phyloP scores from a whole-genome alignment of 2,329 filamentous ascomycete genomes.

The Ophiostoma pallidulum region DNA sequence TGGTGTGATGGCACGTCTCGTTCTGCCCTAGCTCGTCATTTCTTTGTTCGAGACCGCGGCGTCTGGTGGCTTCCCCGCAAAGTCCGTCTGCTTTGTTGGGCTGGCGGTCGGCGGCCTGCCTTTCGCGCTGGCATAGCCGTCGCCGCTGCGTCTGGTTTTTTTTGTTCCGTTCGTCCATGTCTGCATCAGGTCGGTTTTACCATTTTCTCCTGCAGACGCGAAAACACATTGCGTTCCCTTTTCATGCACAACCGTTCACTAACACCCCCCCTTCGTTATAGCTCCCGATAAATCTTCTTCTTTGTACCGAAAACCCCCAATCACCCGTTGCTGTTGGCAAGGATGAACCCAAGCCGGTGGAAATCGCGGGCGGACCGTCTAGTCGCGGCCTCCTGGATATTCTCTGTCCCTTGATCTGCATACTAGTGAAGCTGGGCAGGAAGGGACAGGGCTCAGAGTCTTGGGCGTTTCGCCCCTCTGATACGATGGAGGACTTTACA shows the following conservation, averaged over 20 bases:
- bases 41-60: not conserved
- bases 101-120: not conserved
- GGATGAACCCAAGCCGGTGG: slow-evolving; percentile 7
- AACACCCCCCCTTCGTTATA: not conserved
- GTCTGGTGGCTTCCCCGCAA: slow-evolving; percentile 4
- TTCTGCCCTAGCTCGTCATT: slow-evolving; percentile 1
- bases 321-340: slow-evolving; percentile 6
- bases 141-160: not conserved
- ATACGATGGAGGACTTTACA: too few species aligned
- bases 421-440: too few species aligned
- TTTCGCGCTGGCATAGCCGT: not conserved
- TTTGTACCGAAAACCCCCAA: slow-evolving; percentile 9
- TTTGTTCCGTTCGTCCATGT: slow-evolving; percentile 2
- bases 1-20: not conserved
- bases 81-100: not conserved
- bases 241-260: not conserved
- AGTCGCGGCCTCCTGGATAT: not conserved
- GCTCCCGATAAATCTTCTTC: slow-evolving; percentile 14
- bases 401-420: not conserved
- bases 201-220: not conserved
- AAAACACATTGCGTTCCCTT: not conserved
- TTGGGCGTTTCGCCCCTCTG: too few species aligned
- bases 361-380: slow-evolving; percentile 1
- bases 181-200: not conserved
- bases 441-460: too few species aligned